Evolutionary conservation across 2,329 filamentous ascomycete genomes (phyloP), one percentile per base, ranked within the genome.

Genomic region (Capronia coronata): DNA sequence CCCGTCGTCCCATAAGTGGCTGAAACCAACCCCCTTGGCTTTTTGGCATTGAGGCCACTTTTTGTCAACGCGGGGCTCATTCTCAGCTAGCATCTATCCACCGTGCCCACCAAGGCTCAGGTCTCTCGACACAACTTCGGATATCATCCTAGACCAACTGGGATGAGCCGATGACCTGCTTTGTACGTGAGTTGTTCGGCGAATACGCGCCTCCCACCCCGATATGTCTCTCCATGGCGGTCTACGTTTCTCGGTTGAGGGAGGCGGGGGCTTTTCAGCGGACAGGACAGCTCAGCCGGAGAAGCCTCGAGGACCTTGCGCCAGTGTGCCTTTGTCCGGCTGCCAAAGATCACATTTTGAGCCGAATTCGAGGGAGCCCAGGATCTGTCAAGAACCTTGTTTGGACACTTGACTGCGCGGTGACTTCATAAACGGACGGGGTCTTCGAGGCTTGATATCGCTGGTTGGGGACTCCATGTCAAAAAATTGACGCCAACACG

Each of bases 401-500:
- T 46, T 23, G 27, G 3, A 34, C 23, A 27, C 32, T n/a, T 14
- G 30, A 14, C 19, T 45, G 34, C 42, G 25, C 22, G 7, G 48
- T 51, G 48, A 51, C 43, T 41, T 51, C 48, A 51, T 46, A 18
- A 23, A 10, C 41, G 14, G 19, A 37, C 30, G 30, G 34, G 16
- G 34, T 37, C 16, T 35, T 42, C 27, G 21, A 14, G 16, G 21
- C n/a, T 30, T 18, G 18, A 27, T 49, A 29, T 18, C 14, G 19
- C n/a, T 39, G 45, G 22, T 29, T 34, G 27, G 30, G n/a, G 8
- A 19, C 39, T 35, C 34, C 49, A 43, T 47, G 49, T 51, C 49
- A 51, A 42, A 47, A 42, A 47, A n/a, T n/a, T 32, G 38, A 39
- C 43, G 22, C 47, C 47, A 40, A 37, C 41, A 40, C 23, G n/a